Base-by-base conservation (phyloP, 805 yeast species). In the Ogataea wickerhamii region DNA sequence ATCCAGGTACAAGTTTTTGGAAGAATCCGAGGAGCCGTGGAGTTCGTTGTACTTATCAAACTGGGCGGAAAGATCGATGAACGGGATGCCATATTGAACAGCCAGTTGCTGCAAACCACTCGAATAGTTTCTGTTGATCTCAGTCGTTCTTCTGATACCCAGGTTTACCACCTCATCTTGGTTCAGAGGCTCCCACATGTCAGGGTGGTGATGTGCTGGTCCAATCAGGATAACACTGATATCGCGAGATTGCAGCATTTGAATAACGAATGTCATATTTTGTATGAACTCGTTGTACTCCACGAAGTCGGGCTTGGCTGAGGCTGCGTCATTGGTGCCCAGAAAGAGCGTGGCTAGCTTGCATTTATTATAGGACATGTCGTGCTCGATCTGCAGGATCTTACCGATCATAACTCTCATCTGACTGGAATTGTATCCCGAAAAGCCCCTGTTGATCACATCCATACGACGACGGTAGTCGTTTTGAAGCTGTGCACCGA, bases 301-400 rank as follows among this genome's bases (percentile, higher is more conserved):
- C 6, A 83, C 85, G 49, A 75, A 82, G n/a, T 59, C 60, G 3
- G 74, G 76, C 2, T 59, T 67, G 1, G 56, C 48, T 2, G 49
- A 31, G 2, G 72, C 69, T 0, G 82, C 70, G 56, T 87, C 96
- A 52, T 87, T 87, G 12, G 95, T 72, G 4, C 96, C 96, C 51
- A 85, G 75, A 28, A 50, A 53, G 16, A 53, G 19, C 12, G 46
- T 37, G 0, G 49, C 51, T 20, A 52, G 18, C 16, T 38, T 35
- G 25, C 45, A 42, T 30, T 48, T 52, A n/a, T 41, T 42, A 27
- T 45, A 44, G 5, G 53, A 47, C 20, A 35, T 18, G 19, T 59
- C 62, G 33, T 72, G 55, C 44, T 78, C 83, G 1, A 63, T 54
- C n/a, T 66, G 61, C 26, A 85, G 58, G 18, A 80, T 62, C 32